phyloP scores from a whole-genome alignment of 208 protist genomes.

The Vickermania spadyakhi region DNA sequence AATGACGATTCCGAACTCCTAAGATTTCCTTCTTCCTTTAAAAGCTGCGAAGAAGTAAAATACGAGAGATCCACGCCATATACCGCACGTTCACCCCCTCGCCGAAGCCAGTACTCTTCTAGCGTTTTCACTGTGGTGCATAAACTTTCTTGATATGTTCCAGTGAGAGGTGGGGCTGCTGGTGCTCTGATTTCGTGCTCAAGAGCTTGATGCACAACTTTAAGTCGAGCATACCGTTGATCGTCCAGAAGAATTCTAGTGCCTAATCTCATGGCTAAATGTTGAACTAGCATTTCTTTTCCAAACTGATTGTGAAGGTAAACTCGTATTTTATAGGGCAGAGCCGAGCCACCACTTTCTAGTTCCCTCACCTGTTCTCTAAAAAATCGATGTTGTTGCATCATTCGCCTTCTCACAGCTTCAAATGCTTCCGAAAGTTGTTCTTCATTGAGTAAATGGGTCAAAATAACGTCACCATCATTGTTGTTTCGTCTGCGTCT shows the following conservation, averaged over 20 bases:
- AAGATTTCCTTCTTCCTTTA: too few relatives aligned
- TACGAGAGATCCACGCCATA: constrained; percentile 23
- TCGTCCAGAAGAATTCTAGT: constrained; percentile 48
- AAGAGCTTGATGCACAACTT: constrained; percentile 16
- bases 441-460: constrained; percentile 46
- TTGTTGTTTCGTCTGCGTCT: too few relatives aligned
- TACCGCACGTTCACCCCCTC: constrained; percentile 16
- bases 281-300: constrained; percentile 63
- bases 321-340: constrained; percentile 44
- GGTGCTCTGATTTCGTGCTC: constrained; percentile 2
- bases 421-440: constrained; percentile 63
- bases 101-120: constrained; percentile 7
- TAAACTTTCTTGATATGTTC: background rate
- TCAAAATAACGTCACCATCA: constrained; percentile 22
- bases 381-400: constrained; percentile 24
- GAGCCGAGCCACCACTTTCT: background rate
- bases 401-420: constrained; percentile 56
- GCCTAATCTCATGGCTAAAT: constrained; percentile 36
- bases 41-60: constrained; percentile 10
- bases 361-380: background rate
- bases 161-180: background rate
- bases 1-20: too few relatives aligned
- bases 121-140: background rate
- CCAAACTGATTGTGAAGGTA: constrained; percentile 83
- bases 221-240: constrained; percentile 31